Evolutionary conservation across 257 asterid species (phyloP).

Genomic region (Solanum appendiculatum): DNA sequence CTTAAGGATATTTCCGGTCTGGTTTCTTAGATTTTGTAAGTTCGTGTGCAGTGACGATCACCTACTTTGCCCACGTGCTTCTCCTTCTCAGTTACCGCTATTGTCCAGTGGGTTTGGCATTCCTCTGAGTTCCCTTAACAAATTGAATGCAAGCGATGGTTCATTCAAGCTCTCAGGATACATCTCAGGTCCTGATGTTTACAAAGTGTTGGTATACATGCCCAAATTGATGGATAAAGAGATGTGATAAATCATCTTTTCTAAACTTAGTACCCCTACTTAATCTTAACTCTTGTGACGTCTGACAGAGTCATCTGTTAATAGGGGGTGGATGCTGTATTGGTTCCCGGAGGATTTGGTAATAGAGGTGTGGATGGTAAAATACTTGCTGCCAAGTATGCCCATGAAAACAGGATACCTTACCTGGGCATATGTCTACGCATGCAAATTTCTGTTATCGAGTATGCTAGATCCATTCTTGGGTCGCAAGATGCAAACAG

Average conservation of each 20-base stretch:
- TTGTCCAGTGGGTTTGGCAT: conserved; percentile 58
- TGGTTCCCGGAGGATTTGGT: too few relatives aligned
- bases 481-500: too few relatives aligned
- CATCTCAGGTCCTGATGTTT: conserved; percentile 57
- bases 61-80: conserved; percentile 50
- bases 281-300: too few relatives aligned
- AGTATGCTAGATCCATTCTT: too few relatives aligned
- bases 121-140: conserved; percentile 34
- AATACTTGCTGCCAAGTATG: too few relatives aligned
- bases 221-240: not conserved
- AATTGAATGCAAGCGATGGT: conserved; percentile 39
- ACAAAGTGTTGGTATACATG: conserved; percentile 4
- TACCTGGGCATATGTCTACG: too few relatives aligned
- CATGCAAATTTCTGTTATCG: too few relatives aligned
- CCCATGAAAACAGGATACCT: too few relatives aligned
- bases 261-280: conserved; percentile 7
- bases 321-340: too few relatives aligned
- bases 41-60: conserved; percentile 52
- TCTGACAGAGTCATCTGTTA: too few relatives aligned
- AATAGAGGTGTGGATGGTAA: too few relatives aligned
- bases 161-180: conserved; percentile 63
- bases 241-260: not conserved
- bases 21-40: conserved; percentile 3
- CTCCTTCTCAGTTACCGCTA: conserved; percentile 55
- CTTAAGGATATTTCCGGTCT: conserved; percentile 1